Evolutionary conservation across 2,329 filamentous ascomycete species (phyloP).

Genomic region (Aspergillus thermomutatus): DNA sequence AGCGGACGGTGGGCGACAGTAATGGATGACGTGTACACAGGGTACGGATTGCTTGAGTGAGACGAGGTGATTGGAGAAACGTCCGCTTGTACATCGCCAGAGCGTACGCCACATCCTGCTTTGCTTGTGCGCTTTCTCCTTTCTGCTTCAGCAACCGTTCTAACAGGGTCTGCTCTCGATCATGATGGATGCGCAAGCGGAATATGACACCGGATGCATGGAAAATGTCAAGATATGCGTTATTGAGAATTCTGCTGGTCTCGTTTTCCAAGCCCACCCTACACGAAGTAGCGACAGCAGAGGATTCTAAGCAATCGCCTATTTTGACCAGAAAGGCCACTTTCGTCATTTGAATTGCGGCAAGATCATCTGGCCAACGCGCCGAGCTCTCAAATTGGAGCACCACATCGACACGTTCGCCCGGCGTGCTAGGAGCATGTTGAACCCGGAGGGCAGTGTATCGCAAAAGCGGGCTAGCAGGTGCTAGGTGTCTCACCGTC

Average conservation of each 20-base stretch:
- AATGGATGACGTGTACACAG: conserved; percentile 76
- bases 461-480: conserved; percentile 69
- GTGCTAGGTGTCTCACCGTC: conserved; percentile 75
- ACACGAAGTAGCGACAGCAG: conserved; percentile 59
- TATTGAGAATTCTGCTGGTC: conserved; percentile 65
- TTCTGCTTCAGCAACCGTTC: conserved; percentile 76
- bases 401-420: conserved; percentile 67
- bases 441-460: conserved; percentile 55
- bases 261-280: conserved; percentile 79
- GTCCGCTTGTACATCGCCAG: conserved; percentile 68
- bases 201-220: conserved; percentile 72
- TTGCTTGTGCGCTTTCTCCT: conserved; percentile 59
- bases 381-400: conserved; percentile 91
- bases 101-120: conserved; percentile 66
- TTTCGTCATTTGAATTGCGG: conserved; percentile 90
- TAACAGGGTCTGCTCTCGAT: conserved; percentile 77
- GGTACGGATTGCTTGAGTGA: conserved; percentile 76
- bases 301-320: conserved; percentile 65
- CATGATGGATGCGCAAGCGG: conserved; percentile 82
- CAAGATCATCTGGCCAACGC: conserved; percentile 88
- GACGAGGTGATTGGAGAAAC: conserved; percentile 69
- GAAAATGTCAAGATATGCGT: conserved; percentile 76
- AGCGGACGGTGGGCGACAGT: conserved; percentile 75
- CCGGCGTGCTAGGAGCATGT: conserved; percentile 16
- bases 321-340: conserved; percentile 79